These are phyloP conservation scores for Cucurbita argyrosperma DNA, from an alignment of 306 rosid species.

Conservation along the genomic window DNA sequence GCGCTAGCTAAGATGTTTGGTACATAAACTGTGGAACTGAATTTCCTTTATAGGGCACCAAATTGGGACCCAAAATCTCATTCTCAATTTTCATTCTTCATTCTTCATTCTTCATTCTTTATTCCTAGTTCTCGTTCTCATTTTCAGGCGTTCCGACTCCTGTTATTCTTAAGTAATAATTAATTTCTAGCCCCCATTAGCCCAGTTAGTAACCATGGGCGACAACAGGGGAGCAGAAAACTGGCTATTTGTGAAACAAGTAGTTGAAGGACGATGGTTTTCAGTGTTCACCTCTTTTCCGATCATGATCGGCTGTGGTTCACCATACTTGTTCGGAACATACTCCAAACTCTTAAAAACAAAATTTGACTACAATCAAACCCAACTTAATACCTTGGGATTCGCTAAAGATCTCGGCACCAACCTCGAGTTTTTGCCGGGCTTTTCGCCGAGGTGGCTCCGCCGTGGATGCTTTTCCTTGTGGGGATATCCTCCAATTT, in stretches of 20 bases:
- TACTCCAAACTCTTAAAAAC: conserved; percentile 21
- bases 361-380: conserved; percentile 16
- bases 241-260: not conserved
- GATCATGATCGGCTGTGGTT: conserved; percentile 18
- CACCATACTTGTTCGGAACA: conserved; percentile 18
- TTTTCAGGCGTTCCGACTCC: not conserved
- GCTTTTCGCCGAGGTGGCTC: conserved; percentile 1
- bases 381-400: conserved; percentile 7
- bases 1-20: not conserved
- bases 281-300: not conserved
- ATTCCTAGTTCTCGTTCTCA: too few species aligned
- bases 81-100: not conserved
- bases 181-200: not conserved
- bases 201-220: not conserved
- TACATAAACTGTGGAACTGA: not conserved
- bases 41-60: not conserved
- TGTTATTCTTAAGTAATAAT: too few species aligned
- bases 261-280: conserved; percentile 11
- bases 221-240: not conserved
- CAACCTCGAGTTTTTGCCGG: conserved; percentile 12
- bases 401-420: conserved; percentile 27
- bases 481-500: conserved; percentile 14
- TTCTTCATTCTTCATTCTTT: too few species aligned
- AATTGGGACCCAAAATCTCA: not conserved
- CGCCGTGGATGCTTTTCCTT: conserved; percentile 16